These are phyloP conservation scores for Globisporangium takayamanum DNA, from an alignment of 352 stramenopile species.

Conservation along the genomic window DNA sequence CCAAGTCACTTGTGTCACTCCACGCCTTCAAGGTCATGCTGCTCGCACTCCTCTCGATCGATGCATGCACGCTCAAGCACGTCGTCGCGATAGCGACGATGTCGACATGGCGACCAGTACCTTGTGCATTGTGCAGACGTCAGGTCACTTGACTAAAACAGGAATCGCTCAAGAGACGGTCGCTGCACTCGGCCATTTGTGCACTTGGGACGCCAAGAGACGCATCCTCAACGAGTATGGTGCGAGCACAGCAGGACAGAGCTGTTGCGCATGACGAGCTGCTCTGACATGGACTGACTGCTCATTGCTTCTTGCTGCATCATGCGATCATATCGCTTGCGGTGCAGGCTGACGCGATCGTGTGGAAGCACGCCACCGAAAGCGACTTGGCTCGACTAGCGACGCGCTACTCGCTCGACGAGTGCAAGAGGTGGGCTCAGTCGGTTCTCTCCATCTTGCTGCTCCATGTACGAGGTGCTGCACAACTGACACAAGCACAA, in stretches of 20 bases:
- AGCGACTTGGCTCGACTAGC: constrained; percentile 30
- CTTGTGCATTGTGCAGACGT: too few species aligned
- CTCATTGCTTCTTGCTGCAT: neutral
- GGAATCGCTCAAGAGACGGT: neutral
- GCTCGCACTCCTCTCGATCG: neutral
- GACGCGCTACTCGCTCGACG: constrained; percentile 34
- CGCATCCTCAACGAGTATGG: neutral
- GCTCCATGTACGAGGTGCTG: neutral
- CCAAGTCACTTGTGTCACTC: neutral
- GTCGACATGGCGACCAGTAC: too few species aligned
- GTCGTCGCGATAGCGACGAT: too few species aligned
- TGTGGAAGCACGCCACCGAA: constrained; percentile 49
- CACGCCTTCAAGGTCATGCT: neutral
- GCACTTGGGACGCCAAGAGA: neutral
- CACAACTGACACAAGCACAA: neutral
- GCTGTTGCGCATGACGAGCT: too few species aligned
- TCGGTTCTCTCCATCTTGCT: neutral
- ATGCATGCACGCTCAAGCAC: neutral
- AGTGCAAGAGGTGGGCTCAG: constrained; percentile 43
- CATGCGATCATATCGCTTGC: neutral
- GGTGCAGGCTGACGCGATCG: constrained; percentile 41
- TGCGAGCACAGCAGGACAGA: too few species aligned
- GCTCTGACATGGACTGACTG: neutral
- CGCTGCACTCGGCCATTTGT: too few species aligned
- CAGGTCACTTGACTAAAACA: too few species aligned